Percentiles rank a stretch among this genome's conserved stretches.
Evolutionary conservation across 148 eudicot genomes (phyloP).

Genomic region (Polygonum aviculare): DNA sequence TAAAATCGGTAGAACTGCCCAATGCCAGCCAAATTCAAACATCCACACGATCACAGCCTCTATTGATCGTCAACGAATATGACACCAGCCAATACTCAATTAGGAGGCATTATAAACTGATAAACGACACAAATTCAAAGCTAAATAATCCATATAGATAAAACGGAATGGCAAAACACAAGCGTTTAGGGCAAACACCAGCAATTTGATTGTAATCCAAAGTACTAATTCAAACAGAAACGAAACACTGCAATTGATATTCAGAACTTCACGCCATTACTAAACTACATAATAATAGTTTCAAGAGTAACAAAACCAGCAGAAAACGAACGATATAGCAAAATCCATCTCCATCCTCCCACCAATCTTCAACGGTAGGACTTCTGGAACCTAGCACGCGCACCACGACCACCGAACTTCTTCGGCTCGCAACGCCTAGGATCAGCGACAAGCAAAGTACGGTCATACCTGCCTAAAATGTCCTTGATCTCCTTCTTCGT

Average conservation of each 20-base stretch:
- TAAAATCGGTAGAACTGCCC: background rate
- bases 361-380: slow-evolving; percentile 25
- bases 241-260: background rate
- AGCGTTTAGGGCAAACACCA: background rate
- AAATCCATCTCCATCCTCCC: background rate
- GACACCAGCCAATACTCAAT: too few species aligned
- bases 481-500: slow-evolving; percentile 29
- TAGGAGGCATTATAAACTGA: too few species aligned
- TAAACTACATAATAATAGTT: background rate
- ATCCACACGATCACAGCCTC: background rate
- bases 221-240: slow-evolving; percentile 1
- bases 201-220: background rate
- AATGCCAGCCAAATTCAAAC: background rate
- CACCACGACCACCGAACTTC: slow-evolving; percentile 38
- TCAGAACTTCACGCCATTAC: background rate
- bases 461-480: slow-evolving; percentile 23
- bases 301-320: slow-evolving; percentile 1
- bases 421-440: slow-evolving; percentile 28
- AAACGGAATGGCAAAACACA: background rate
- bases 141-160: background rate
- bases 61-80: too few species aligned
- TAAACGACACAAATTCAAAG: too few species aligned
- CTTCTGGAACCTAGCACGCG: slow-evolving; percentile 27
- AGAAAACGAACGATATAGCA: background rate
- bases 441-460: slow-evolving; percentile 32